Evolutionary conservation across 1,284 basidiomycete species (phyloP), one percentile per base, ranked within the genome.

Genomic region (Puccinia horiana): DNA sequence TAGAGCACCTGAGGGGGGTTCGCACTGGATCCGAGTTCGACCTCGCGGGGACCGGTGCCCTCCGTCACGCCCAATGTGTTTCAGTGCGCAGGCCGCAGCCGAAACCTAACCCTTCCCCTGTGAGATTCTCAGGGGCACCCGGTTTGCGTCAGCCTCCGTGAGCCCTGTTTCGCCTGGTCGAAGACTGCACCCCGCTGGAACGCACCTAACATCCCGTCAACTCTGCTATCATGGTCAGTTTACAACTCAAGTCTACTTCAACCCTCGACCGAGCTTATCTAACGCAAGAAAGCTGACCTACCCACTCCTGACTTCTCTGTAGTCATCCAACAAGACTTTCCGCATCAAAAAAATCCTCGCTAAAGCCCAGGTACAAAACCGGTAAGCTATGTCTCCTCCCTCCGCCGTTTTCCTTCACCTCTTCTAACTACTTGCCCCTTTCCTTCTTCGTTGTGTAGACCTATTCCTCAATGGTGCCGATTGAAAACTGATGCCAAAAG

Each of bases 391-490:
- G 65, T 2, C 32, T 47, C 47, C 40, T 14, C n/a, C 4, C 32
- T n/a, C 12, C 29, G 8, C 44, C 29, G 14, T 26, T 40, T 84
- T 77, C 61, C 23, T n/a, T 58, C 16, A 32, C 32, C 16, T 67
- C 37, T 67, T 47, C 32, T 26, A 12, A 23, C 35, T 3, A n/a
- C 5, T 40, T 23, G 4, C n/a, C 18, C n/a, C 11, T 26, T 29
- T 26, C 63, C 23, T 49, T 52, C 9, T 47, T 47, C 61, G 4
- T 18, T 47, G 54, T 47, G 16, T 83, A 94, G 93, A 87, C 95
- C 95, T 85, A 96, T 98, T 84, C 96, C 95, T 84, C 94, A 96
- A 87, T 98, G 95, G 96, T 98, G 96, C 92, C 94, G 95, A 86
- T 90, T 98, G 85, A 98, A 97, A 91, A 93, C 94, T 85, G 96